Percentiles rank a stretch among this genome's conserved stretches.
Evolutionary conservation across 768 basidiomycete species (phyloP).

Genomic region (Pisolithus albus): DNA sequence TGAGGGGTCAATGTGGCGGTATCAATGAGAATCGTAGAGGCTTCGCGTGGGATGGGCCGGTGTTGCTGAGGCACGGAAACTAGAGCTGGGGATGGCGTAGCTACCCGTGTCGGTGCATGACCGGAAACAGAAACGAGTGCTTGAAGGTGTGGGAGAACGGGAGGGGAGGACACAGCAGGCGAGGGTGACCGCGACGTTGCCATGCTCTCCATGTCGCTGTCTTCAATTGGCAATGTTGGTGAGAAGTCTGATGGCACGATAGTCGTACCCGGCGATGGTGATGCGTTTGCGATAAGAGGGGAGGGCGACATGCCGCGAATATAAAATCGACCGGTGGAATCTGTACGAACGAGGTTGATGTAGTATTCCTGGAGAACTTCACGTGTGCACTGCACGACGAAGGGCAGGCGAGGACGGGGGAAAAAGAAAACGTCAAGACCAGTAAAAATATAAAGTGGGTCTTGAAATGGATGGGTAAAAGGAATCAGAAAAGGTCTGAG

Average conservation of each 20-base stretch:
- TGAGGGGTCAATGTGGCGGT: constrained; percentile 35
- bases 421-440: constrained; percentile 10
- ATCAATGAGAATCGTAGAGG: constrained; percentile 34
- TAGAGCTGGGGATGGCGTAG: not conserved
- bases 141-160: constrained; percentile 23
- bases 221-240: constrained; percentile 33
- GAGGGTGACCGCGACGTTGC: constrained; percentile 46
- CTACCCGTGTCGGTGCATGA: not conserved
- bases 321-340: constrained; percentile 54
- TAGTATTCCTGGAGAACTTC: constrained; percentile 92
- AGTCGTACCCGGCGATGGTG: constrained; percentile 12
- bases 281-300: not conserved
- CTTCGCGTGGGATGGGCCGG: constrained; percentile 11
- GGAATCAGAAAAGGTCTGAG: no score
- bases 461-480: no score
- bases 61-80: not conserved
- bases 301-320: constrained; percentile 39
- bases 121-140: constrained; percentile 9
- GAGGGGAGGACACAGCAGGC: constrained; percentile 28
- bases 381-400: constrained; percentile 66
- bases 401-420: constrained; percentile 22
- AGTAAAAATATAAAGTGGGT: constrained; percentile 4
- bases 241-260: constrained; percentile 37
- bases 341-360: constrained; percentile 84
- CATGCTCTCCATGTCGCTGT: constrained; percentile 51